Percentiles rank a stretch among this genome's conserved stretches.
These are phyloP conservation scores for Penicillium ochrochloron DNA, from an alignment of 495 filamentous ascomycete species.

Conservation along the genomic window DNA sequence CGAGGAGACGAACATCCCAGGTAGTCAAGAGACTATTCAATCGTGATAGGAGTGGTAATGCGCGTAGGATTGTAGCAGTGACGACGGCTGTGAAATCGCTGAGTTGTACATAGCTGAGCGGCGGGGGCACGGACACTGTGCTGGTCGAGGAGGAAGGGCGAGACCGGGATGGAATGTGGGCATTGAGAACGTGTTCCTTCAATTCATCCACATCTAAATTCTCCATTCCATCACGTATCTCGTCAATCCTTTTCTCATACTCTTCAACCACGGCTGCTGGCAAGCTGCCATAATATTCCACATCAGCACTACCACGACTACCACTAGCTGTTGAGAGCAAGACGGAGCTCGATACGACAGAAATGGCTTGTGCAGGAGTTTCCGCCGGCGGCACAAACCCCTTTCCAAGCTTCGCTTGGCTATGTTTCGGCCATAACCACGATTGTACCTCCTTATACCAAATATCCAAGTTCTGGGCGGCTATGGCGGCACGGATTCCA, in stretches of 20 bases:
- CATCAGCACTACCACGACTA: constrained; percentile 32
- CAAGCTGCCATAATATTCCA: constrained; percentile 71
- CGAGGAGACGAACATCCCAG: constrained; percentile 77
- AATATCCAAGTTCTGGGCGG: constrained; percentile 70
- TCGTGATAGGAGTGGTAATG: constrained; percentile 79
- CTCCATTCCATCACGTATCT: constrained; percentile 78
- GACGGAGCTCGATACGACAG: constrained; percentile 4
- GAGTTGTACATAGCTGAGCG: constrained; percentile 61
- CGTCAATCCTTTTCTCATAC: constrained; percentile 76
- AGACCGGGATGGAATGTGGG: constrained; percentile 65
- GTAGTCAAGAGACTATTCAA: constrained; percentile 68
- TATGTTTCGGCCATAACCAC: constrained; percentile 72
- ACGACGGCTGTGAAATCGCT: constrained; percentile 89
- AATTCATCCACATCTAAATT: constrained; percentile 85
- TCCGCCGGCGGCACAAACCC: constrained; percentile 60
- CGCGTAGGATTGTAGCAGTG: constrained; percentile 84
- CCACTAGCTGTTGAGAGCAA: constrained; percentile 20
- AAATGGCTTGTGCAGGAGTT: neutral
- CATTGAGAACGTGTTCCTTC: constrained; percentile 84
- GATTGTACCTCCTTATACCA: constrained; percentile 78
- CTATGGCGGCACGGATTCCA: constrained; percentile 73
- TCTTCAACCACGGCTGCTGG: constrained; percentile 59
- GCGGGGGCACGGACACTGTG: constrained; percentile 55
- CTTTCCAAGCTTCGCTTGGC: constrained; percentile 44
- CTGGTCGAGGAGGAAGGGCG: constrained; percentile 59